Percentiles rank a stretch among this genome's conserved stretches.
These are phyloP conservation scores for Afroboletus lepidellus DNA, from an alignment of 1,284 basidiomycete species.

Conservation along the genomic window DNA sequence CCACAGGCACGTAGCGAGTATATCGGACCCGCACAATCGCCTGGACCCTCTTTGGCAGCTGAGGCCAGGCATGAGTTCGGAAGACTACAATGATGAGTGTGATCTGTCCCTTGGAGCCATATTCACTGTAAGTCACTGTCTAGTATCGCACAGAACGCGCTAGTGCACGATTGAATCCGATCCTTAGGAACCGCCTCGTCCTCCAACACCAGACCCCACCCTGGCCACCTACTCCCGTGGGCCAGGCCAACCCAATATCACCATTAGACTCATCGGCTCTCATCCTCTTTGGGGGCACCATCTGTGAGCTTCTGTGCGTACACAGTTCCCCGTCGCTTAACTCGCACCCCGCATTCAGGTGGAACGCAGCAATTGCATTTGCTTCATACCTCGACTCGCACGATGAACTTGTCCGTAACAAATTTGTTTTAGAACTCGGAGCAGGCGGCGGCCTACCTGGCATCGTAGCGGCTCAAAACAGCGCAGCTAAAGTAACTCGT, in stretches of 20 bases:
- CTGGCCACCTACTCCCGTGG: conserved; percentile 46
- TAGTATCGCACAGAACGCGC: neutral
- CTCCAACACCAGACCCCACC: conserved; percentile 61
- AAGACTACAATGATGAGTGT: conserved; percentile 3
- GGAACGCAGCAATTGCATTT: conserved; percentile 81
- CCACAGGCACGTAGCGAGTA: no score
- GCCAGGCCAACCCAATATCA: conserved; percentile 38
- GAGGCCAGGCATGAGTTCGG: neutral
- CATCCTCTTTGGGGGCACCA: conserved; percentile 94
- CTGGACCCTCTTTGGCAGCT: no score
- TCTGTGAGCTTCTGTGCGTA: conserved; percentile 51
- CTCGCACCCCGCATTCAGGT: conserved; percentile 45
- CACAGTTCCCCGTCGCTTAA: neutral
- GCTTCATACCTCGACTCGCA: conserved; percentile 73
- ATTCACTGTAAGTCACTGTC: conserved; percentile 35
- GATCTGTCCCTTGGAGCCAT: conserved; percentile 34
- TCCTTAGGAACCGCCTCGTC: conserved; percentile 46
- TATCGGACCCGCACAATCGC: no score
- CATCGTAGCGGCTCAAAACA: conserved; percentile 68
- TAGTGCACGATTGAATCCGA: neutral
- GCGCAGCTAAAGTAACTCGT: conserved; percentile 53
- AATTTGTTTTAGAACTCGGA: conserved; percentile 82
- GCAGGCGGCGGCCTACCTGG: conserved; percentile 91
- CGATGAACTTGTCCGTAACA: conserved; percentile 41
- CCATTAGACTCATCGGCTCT: conserved; percentile 77